Conservation (phyloP, 768 basidiomycete species). For the Boletus bicolor region DNA sequence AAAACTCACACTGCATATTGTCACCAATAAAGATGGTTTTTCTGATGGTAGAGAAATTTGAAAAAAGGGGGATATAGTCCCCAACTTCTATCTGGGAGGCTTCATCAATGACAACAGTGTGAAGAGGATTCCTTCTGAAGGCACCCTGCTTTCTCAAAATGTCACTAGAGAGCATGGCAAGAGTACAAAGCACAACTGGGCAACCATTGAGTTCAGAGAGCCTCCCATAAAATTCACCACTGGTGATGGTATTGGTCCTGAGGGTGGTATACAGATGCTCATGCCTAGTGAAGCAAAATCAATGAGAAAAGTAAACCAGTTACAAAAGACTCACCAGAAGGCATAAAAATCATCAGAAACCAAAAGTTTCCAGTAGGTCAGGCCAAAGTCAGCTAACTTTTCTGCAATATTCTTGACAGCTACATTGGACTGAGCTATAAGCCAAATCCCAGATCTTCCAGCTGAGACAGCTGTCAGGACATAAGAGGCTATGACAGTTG, state of each 20-base stretch:
- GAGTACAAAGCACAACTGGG: constrained; percentile 69
- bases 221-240: constrained; percentile 34
- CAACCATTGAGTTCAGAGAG: constrained; percentile 37
- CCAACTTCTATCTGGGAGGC: constrained; percentile 65
- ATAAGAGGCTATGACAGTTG: constrained; percentile 66
- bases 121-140: constrained; percentile 36
- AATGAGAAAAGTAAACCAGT: constrained; percentile 1
- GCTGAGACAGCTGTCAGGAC: constrained; percentile 44
- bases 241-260: constrained; percentile 48
- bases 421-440: constrained; percentile 82
- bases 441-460: constrained; percentile 59
- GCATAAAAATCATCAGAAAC: constrained; percentile 68
- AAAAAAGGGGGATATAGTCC: constrained; percentile 44
- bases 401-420: constrained; percentile 90
- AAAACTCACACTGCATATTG: constrained; percentile 56
- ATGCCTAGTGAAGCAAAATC: constrained; percentile 52
- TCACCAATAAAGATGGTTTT: constrained; percentile 66
- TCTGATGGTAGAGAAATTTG: constrained; percentile 34
- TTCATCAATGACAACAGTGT: constrained; percentile 60
- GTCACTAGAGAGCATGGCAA: constrained; percentile 65
- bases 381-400: constrained; percentile 56
- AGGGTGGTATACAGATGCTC: constrained; percentile 67
- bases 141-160: constrained; percentile 14
- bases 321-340: constrained; percentile 50
- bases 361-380: constrained; percentile 59